These are phyloP conservation scores for Aspergillus diversus DNA, from an alignment of 495 filamentous ascomycete genomes.

Conservation along the genomic window DNA sequence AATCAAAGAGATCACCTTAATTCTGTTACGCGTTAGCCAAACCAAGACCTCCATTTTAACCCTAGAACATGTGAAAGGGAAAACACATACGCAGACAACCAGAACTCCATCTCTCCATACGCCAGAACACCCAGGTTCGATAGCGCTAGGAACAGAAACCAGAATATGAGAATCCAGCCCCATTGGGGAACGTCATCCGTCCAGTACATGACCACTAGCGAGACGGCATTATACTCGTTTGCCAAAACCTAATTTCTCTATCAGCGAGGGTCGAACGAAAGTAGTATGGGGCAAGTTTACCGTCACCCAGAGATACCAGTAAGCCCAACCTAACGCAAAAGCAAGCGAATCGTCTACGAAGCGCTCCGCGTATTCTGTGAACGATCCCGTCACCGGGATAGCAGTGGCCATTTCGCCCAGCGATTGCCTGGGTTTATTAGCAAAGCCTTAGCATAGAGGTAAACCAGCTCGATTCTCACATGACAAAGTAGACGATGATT, in stretches of 20 bases:
- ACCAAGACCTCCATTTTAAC: not conserved
- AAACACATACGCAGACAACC: slow-evolving; percentile 51
- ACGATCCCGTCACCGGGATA: slow-evolving; percentile 57
- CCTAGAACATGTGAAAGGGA: not conserved
- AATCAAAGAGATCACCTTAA: slow-evolving; percentile 63
- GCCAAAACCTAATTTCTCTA: slow-evolving; percentile 40
- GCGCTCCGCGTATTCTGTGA: slow-evolving; percentile 60
- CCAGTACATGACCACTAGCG: slow-evolving; percentile 45
- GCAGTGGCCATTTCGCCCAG: slow-evolving; percentile 62
- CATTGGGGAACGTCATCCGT: slow-evolving; percentile 53
- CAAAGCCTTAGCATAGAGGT: not conserved
- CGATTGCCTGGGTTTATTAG: slow-evolving; percentile 41
- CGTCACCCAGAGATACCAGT: slow-evolving; percentile 62
- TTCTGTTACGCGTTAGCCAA: slow-evolving; percentile 17
- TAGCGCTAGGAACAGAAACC: slow-evolving; percentile 63
- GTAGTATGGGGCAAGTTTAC: slow-evolving; percentile 17
- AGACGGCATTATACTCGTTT: slow-evolving; percentile 57
- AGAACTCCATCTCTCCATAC: slow-evolving; percentile 64
- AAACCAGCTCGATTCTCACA: slow-evolving; percentile 30
- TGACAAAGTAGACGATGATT: slow-evolving; percentile 66
- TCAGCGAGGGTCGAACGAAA: slow-evolving; percentile 12
- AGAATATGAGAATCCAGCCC: slow-evolving; percentile 71
- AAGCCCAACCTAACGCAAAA: slow-evolving; percentile 60
- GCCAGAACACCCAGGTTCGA: slow-evolving; percentile 60
- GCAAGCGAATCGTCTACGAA: slow-evolving; percentile 57